Conservation (phyloP, 768 basidiomycete species). For the Suillus hirtellus region DNA sequence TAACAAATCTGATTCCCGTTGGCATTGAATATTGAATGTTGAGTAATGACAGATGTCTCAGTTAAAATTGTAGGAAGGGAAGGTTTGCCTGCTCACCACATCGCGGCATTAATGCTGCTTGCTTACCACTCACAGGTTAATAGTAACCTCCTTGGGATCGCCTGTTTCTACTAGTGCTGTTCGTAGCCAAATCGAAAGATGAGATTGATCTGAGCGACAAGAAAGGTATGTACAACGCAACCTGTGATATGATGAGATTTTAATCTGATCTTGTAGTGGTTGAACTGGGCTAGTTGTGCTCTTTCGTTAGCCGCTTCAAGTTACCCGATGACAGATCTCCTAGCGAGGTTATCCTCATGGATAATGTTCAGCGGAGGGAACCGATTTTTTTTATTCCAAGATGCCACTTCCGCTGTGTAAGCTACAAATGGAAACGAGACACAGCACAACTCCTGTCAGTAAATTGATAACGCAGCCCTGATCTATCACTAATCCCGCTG, state of each 20-base stretch:
- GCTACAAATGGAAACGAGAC: conserved; percentile 69
- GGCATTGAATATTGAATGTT: background rate
- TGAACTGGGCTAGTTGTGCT: conserved; percentile 72
- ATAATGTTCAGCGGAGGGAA: conserved; percentile 56
- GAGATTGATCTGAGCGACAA: conserved; percentile 34
- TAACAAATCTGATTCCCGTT: conserved; percentile 20
- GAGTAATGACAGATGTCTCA: background rate
- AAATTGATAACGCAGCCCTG: conserved; percentile 7
- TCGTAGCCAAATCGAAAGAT: conserved; percentile 65
- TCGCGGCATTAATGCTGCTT: conserved; percentile 16
- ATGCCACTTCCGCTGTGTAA: conserved; percentile 46
- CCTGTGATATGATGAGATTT: background rate
- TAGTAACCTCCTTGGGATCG: conserved; percentile 64
- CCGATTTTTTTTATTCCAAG: conserved; percentile 29
- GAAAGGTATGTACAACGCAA: background rate
- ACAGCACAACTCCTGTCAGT: conserved; percentile 48
- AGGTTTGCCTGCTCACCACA: conserved; percentile 40
- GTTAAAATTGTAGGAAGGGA: conserved; percentile 48
- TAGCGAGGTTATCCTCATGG: conserved; percentile 53
- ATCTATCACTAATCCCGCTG: conserved; percentile 15
- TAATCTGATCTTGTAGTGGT: conserved; percentile 42
- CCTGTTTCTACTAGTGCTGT: conserved; percentile 67
- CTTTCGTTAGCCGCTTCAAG: conserved; percentile 55
- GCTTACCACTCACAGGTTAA: conserved; percentile 50
- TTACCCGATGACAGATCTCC: conserved; percentile 36